These are phyloP conservation scores for Fistulifera pelliculosa DNA, from an alignment of 108 stramenopile genomes.

Conservation along the genomic window DNA sequence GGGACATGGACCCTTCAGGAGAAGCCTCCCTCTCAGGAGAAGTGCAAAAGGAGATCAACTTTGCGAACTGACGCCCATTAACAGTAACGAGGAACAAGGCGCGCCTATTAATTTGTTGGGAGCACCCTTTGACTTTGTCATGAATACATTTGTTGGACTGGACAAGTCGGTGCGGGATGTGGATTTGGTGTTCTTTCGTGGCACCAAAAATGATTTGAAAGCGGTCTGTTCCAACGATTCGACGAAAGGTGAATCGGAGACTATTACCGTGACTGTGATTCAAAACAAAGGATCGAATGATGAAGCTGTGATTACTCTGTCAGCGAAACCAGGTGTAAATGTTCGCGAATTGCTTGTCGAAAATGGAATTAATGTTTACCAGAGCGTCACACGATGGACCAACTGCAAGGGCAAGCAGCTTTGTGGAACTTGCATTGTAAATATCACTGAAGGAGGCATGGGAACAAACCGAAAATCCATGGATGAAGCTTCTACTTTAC, in stretches of 20 bases:
- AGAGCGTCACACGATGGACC: conserved; percentile 87
- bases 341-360: conserved; percentile 74
- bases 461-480: conserved; percentile 78
- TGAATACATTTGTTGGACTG: conserved; percentile 69
- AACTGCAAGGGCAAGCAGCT: conserved; percentile 95
- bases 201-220: conserved; percentile 81
- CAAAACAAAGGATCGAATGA: conserved; percentile 58
- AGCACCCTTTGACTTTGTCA: conserved; percentile 82
- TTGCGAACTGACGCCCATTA: conserved; percentile 60
- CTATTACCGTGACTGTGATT: conserved; percentile 73
- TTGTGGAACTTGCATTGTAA: conserved; percentile 95
- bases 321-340: conserved; percentile 63
- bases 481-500: conserved; percentile 84
- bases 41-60: conserved; percentile 74
- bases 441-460: conserved; percentile 60
- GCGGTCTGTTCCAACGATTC: conserved; percentile 23
- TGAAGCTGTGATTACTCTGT: conserved; percentile 31
- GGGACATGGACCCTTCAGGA: conserved; percentile 72
- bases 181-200: conserved; percentile 85
- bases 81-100: conserved; percentile 1
- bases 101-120: conserved; percentile 47
- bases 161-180: conserved; percentile 50
- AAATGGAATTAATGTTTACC: conserved; percentile 92
- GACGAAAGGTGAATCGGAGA: conserved; percentile 13
- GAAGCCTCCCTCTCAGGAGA: conserved; percentile 55